Base-by-base conservation (phyloP, 2,329 filamentous ascomycete genomes). In the Paecilomyces variotii region DNA sequence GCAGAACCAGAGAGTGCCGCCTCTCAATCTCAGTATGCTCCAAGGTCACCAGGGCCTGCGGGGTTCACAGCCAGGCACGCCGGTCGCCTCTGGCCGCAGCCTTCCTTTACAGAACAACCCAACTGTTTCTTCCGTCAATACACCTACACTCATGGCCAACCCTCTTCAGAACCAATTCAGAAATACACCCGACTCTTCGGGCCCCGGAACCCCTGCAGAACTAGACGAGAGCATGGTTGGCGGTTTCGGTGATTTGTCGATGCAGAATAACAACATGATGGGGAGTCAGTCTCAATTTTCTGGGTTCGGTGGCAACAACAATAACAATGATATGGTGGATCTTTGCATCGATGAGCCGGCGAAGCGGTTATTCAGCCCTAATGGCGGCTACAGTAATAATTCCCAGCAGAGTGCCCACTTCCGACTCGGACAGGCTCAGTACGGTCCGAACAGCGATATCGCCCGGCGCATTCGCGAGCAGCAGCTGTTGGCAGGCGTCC, bases 51-150 rank as follows among this genome's bases (percentile, higher is more conserved):
- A 94, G 70, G 91, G 88, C 12, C 83, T 97, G 60, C 87, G 90
- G 59, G 90, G 87, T 9, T 95, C 92, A 3, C 90, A 91, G 63
- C 93, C 92, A 1, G 86, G 89, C 3, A 97, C 93, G 0, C 93
- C 93, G 1, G 87, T 88, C 32, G 82, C 90, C 27, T 84, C 87
- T 53, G 86, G 82, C 66, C 80, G 81, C 49, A 72, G 75, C 9
- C 91, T 93, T 68, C 87, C 87, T 55, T 86, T 96, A 64, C 88
- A 91, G 71, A 91, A 96, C 73, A 97, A 97, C 72, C 93, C 93
- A 14, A 97, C 92, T 0, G 93, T 97, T 19, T 99, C 94, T 2
- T 97, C 92, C 2, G 93, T 97, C 57, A 97, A 97, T 73, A 97
- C 93, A 0, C 93, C 93, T 0, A 96, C 92, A 0, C 82, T 97